These are phyloP conservation scores for Nigrospora osmanthi DNA, from an alignment of 2,329 filamentous ascomycete species.

Conservation along the genomic window DNA sequence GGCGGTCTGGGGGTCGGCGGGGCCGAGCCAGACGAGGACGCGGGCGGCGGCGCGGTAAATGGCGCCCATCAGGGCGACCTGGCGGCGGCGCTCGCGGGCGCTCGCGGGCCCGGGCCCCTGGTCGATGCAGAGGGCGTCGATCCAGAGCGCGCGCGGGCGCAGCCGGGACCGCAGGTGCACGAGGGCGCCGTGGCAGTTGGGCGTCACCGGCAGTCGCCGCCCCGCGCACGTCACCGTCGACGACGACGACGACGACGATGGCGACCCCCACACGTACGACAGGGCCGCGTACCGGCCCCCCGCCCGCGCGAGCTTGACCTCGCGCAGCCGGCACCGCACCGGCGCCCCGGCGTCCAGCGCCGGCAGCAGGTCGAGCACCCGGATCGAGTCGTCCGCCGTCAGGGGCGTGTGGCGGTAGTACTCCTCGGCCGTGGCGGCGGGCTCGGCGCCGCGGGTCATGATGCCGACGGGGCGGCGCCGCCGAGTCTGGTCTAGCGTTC, in stretches of 20 bases:
- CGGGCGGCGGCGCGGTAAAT: not conserved
- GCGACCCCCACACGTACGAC: not conserved
- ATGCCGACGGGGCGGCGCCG: no score
- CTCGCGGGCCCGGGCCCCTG: not conserved
- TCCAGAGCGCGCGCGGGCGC: not conserved
- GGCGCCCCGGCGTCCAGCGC: not conserved
- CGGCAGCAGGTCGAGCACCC: not conserved
- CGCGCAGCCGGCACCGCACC: not conserved
- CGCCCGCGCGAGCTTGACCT: not conserved
- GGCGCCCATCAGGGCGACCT: not conserved
- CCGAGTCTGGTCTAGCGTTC: no score
- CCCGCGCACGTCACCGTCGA: not conserved
- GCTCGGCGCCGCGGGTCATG: no score
- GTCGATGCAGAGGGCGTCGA: not conserved
- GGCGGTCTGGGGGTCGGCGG: no score
- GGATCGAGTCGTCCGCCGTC: not conserved
- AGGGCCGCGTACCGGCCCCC: not conserved
- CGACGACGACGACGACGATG: no score
- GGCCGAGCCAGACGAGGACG: not conserved
- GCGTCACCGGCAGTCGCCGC: not conserved
- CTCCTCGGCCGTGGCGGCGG: not conserved
- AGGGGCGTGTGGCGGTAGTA: not conserved
- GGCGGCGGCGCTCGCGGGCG: not conserved
- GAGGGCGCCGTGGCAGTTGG: not conserved
- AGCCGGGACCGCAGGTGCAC: not conserved